A percentile compares a stretch with the other conserved stretches of the same genome.
These are phyloP conservation scores for Tricholoma sp. DNA, from an alignment of 768 basidiomycete genomes.

Conservation along the genomic window DNA sequence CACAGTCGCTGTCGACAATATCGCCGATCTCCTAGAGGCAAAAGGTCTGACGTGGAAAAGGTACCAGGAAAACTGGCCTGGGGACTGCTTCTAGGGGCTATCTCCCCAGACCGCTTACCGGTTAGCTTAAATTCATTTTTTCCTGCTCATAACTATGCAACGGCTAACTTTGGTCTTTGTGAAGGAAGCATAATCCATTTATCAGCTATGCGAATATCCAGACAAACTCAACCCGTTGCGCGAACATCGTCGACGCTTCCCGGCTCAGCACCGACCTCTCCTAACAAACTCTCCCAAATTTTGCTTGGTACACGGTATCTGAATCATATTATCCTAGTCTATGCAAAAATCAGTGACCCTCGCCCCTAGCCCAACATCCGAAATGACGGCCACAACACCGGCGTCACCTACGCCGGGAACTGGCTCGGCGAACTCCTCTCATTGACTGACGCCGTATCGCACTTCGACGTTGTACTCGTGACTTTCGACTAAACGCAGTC, in stretches of 20 bases:
- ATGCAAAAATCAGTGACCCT: not conserved
- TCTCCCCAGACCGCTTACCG: too few species aligned
- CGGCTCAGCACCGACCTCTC: not conserved
- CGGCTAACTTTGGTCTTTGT: not conserved
- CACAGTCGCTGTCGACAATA: too few species aligned
- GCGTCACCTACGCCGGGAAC: conserved; percentile 5
- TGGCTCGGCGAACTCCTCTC: conserved; percentile 4
- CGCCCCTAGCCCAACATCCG: conserved; percentile 3
- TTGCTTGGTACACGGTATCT: not conserved
- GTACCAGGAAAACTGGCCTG: too few species aligned
- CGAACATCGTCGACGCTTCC: not conserved
- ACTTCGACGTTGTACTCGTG: conserved; percentile 4
- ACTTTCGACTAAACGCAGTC: conserved; percentile 5
- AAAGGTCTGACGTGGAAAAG: too few species aligned
- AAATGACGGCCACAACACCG: conserved; percentile 6
- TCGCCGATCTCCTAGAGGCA: too few species aligned
- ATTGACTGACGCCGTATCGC: not conserved
- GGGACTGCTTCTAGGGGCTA: too few species aligned
- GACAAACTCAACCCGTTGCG: not conserved
- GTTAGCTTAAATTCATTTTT: not conserved
- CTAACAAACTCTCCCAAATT: not conserved
- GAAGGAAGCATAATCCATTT: not conserved
- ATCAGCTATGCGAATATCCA: not conserved
- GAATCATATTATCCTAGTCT: not conserved
- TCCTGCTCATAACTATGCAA: not conserved